Conservation (phyloP, 805 yeast genomes). For the Soucietia sequanensis region DNA sequence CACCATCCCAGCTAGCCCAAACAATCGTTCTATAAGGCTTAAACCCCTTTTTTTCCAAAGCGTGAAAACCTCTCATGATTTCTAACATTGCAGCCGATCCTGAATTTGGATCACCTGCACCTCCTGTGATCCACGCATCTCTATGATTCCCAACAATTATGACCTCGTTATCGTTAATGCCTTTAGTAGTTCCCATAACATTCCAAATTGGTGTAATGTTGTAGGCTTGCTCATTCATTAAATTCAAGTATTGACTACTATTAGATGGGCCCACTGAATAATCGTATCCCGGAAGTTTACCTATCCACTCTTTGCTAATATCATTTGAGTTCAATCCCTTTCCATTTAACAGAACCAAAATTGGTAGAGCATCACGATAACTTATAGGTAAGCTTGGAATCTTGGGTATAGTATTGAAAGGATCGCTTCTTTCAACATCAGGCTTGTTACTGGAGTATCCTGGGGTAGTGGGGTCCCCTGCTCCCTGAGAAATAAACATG, state of each 20-base stretch:
- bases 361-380: slow-evolving; percentile 60
- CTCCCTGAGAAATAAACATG: slow-evolving; percentile 55
- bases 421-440: slow-evolving; percentile 48
- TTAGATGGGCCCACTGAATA: slow-evolving; percentile 56
- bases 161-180: slow-evolving; percentile 51
- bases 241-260: slow-evolving; percentile 41
- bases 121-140: slow-evolving; percentile 79
- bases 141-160: slow-evolving; percentile 73
- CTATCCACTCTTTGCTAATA: slow-evolving; percentile 43
- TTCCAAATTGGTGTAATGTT: slow-evolving; percentile 61
- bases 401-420: slow-evolving; percentile 50
- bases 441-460: slow-evolving; percentile 55
- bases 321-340: slow-evolving; percentile 43
- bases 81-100: slow-evolving; percentile 69
- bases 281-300: slow-evolving; percentile 41
- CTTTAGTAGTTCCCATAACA: slow-evolving; percentile 60
- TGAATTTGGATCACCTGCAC: slow-evolving; percentile 77
- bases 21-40: slow-evolving; percentile 68
- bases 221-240: slow-evolving; percentile 61
- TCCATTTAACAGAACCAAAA: slow-evolving; percentile 57
- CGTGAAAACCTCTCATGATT: slow-evolving; percentile 57
- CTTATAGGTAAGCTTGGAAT: slow-evolving; percentile 75
- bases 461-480: slow-evolving; percentile 82
- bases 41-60: slow-evolving; percentile 59
- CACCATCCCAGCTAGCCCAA: slow-evolving; percentile 82